Evolutionary conservation across 2,329 filamentous ascomycete genomes (phyloP).

Genomic region (Fusarium gaditjirri): DNA sequence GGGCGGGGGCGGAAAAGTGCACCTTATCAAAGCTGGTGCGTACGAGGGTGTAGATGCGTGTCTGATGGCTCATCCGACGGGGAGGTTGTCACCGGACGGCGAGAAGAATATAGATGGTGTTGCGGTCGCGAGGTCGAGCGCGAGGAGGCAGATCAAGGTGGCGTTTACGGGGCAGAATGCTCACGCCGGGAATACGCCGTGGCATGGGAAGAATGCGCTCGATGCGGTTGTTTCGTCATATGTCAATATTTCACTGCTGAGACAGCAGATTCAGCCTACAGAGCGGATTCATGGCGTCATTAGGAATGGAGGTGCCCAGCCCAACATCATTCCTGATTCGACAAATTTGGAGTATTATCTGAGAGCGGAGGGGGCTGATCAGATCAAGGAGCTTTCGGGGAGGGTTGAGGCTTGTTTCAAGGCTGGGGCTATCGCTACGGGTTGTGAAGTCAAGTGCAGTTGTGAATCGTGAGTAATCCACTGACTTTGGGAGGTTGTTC

Average conservation of each 20-base stretch:
- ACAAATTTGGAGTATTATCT: conserved; percentile 52
- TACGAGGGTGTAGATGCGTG: conserved; percentile 51
- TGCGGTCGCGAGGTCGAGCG: conserved; percentile 57
- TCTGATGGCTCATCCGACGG: conserved; percentile 46
- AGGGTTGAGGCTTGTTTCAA: conserved; percentile 55
- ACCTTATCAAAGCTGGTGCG: conserved; percentile 56
- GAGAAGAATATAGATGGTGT: conserved; percentile 44
- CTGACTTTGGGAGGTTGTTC: fast-evolving
- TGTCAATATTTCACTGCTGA: conserved; percentile 60
- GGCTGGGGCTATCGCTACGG: conserved; percentile 55
- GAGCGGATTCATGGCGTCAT: conserved; percentile 64
- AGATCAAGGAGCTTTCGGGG: conserved; percentile 48
- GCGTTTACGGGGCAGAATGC: conserved; percentile 65
- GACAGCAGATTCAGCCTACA: conserved; percentile 65
- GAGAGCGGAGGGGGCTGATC: conserved; percentile 43
- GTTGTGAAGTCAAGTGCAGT: conserved; percentile 57
- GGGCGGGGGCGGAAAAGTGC: conserved; percentile 63
- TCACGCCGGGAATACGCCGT: conserved; percentile 67
- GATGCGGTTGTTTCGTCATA: conserved; percentile 65
- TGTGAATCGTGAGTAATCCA: conserved; percentile 22
- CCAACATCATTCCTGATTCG: conserved; percentile 67
- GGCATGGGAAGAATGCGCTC: conserved; percentile 69
- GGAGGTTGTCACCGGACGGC: not conserved
- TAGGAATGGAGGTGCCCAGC: conserved; percentile 61
- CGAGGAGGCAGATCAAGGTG: conserved; percentile 61